phyloP scores from a whole-genome alignment of 2,329 filamentous ascomycete species.

The Whalleya microplaca region DNA sequence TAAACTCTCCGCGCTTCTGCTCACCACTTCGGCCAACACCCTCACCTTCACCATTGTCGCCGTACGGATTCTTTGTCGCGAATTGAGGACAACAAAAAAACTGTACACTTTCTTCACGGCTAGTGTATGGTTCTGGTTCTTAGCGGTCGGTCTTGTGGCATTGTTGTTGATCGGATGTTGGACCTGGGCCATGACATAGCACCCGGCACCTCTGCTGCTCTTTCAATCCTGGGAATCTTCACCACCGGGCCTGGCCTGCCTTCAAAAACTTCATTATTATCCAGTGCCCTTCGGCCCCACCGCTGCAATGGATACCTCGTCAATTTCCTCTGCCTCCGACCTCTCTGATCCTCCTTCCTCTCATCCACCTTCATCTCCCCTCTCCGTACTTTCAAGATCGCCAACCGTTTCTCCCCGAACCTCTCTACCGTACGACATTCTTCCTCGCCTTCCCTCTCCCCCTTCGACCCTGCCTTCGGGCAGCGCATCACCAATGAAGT shows the following conservation, averaged over 20 bases:
- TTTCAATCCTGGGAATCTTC: neutral
- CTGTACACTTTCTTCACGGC: neutral
- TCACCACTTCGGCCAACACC: neutral
- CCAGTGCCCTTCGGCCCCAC: neutral
- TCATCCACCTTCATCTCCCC: conserved; percentile 55
- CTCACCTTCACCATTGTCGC: neutral
- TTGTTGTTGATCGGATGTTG: neutral
- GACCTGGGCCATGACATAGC: neutral
- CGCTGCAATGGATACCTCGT: conserved; percentile 31
- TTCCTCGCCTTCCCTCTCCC: conserved; percentile 57
- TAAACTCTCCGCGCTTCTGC: no score
- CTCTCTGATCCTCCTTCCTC: conserved; percentile 41
- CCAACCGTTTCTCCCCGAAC: conserved; percentile 53
- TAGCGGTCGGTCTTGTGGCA: neutral
- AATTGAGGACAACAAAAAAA: neutral
- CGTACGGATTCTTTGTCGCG: neutral
- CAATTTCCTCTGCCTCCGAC: conserved; percentile 32
- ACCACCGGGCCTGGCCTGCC: neutral
- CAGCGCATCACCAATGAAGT: conserved; percentile 55
- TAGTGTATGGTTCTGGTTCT: neutral
- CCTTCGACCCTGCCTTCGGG: conserved; percentile 52
- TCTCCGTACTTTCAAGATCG: conserved; percentile 57
- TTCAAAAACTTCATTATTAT: neutral
- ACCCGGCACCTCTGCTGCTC: neutral
- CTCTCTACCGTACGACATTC: conserved; percentile 40